Evolutionary conservation across 2,329 filamentous ascomycete genomes (phyloP), one percentile per base, ranked within the genome.

Genomic region (Colletotrichum eleusines): DNA sequence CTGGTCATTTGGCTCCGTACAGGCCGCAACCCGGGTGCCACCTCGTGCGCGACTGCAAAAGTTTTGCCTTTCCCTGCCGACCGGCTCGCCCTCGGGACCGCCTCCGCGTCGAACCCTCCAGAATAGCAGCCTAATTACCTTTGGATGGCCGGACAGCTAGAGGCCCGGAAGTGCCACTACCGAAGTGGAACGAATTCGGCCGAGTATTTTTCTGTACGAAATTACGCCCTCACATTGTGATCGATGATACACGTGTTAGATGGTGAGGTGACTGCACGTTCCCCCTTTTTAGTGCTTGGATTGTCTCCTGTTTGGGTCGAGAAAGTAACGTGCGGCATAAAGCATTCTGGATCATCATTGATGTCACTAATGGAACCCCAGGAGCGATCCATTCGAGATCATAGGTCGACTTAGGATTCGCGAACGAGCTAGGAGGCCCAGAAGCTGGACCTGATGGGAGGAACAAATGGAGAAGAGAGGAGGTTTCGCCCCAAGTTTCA

Each of bases 401-500:
- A 50, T 42, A 23, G 12, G 33, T 12, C 11, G 26, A 42, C 51
- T 33, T 50, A 3, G 28, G 57, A 51, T 42, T 11, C 57, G 63
- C 44, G 20, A 62, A 70, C 50, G 50, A 70, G 20, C 40, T 33
- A 35, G 4, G 42, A 35, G 33, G 14, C 26, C 23, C 57, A 14
- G 2, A 26, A 58, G 63, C 50, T 57, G 63, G 58, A 3, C 31
- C 14, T 12, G 14, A 3, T 7, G 58, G n/a, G 9, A 50, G 33
- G 40, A 23, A 51, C 33, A 16, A 42, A 51, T 57, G 63, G 48
- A 51, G 67, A 61, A 51, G 4, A 35, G 28, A 58, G n/a, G 28
- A 58, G n/a, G 68, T 71, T 71, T 71, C 68, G 68, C 46, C 46
- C 38, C 63, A 40, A 23, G 64, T 71, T 71, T 71, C 68, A 71